phyloP scores from a whole-genome alignment of 371 early-diverging fungal genomes.

The Haplosporangium sp. region DNA sequence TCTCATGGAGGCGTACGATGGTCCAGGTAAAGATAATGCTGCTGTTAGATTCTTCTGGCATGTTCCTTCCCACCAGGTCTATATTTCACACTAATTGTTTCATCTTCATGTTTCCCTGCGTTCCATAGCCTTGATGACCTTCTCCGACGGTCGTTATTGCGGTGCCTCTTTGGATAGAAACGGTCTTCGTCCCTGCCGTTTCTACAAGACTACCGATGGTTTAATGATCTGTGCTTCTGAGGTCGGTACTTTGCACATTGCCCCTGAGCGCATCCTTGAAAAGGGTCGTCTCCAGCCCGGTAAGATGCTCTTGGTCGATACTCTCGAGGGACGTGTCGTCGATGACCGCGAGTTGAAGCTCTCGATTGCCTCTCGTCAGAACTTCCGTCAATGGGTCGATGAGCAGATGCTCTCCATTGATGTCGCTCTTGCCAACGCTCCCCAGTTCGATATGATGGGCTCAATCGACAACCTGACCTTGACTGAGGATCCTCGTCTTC shows the following conservation, averaged over 20 bases:
- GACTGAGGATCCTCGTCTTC: constrained; percentile 82
- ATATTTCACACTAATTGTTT: background rate
- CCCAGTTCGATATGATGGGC: constrained; percentile 38
- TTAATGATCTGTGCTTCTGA: constrained; percentile 98
- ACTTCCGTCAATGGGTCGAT: constrained; percentile 88
- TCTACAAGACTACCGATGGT: constrained; percentile 90
- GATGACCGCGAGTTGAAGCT: constrained; percentile 92
- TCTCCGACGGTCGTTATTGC: constrained; percentile 95
- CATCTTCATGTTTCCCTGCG: background rate
- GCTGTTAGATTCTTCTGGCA: background rate
- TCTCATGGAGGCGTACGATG: constrained; percentile 98
- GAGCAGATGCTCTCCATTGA: constrained; percentile 79
- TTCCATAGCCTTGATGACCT: constrained; percentile 87
- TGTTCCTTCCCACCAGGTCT: background rate
- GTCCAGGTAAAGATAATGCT: constrained; percentile 65
- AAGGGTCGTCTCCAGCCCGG: constrained; percentile 98
- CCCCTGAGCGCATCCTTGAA: constrained; percentile 80
- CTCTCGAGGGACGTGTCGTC: constrained; percentile 89
- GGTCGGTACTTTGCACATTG: constrained; percentile 90
- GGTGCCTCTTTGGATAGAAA: constrained; percentile 97
- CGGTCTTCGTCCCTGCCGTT: constrained; percentile 97
- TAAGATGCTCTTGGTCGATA: constrained; percentile 96
- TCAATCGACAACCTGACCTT: constrained; percentile 45
- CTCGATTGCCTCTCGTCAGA: constrained; percentile 71
- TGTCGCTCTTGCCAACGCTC: constrained; percentile 61